These are phyloP conservation scores for Collybia nuda DNA, from an alignment of 768 basidiomycete genomes.

Conservation along the genomic window DNA sequence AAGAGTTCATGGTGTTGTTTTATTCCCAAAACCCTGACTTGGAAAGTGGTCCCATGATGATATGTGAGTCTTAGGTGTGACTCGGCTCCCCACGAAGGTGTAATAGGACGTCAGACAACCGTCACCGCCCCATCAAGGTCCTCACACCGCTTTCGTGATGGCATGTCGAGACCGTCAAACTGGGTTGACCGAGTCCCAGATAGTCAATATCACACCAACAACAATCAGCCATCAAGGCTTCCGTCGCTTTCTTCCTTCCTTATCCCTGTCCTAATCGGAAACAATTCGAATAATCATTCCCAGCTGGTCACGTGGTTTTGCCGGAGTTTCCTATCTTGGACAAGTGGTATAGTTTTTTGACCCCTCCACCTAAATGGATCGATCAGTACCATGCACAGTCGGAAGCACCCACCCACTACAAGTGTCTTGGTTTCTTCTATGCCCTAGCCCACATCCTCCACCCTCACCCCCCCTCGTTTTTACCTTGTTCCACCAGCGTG, in stretches of 20 bases:
- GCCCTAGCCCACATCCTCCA: slow-evolving; percentile 8
- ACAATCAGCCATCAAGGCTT: slow-evolving; percentile 1
- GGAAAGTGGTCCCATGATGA: slow-evolving; percentile 12
- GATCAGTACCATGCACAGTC: slow-evolving; percentile 29
- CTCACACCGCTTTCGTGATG: not conserved
- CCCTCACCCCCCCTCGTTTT: slow-evolving; percentile 7
- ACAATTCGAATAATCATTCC: slow-evolving; percentile 1
- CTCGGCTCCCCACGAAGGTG: slow-evolving; percentile 6
- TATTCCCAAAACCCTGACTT: slow-evolving; percentile 9
- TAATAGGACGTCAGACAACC: slow-evolving; percentile 7
- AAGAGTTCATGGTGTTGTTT: not conserved
- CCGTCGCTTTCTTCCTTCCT: no score
- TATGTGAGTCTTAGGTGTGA: slow-evolving; percentile 4
- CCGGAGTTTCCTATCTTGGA: slow-evolving; percentile 20
- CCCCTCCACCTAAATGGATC: slow-evolving; percentile 26
- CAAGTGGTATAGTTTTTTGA: slow-evolving; percentile 12
- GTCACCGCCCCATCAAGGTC: slow-evolving; percentile 1
- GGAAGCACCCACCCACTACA: slow-evolving; percentile 21
- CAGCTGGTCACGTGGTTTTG: slow-evolving; percentile 17
- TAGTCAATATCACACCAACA: no score
- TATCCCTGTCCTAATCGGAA: no score
- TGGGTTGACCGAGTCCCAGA: no score
- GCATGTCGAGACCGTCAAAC: no score
- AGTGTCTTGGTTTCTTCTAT: slow-evolving; percentile 20
- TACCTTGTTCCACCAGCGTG: slow-evolving; percentile 9